Evolutionary conservation across 2,329 filamentous ascomycete species (phyloP).

Genomic region (Pezicula carpinea): DNA sequence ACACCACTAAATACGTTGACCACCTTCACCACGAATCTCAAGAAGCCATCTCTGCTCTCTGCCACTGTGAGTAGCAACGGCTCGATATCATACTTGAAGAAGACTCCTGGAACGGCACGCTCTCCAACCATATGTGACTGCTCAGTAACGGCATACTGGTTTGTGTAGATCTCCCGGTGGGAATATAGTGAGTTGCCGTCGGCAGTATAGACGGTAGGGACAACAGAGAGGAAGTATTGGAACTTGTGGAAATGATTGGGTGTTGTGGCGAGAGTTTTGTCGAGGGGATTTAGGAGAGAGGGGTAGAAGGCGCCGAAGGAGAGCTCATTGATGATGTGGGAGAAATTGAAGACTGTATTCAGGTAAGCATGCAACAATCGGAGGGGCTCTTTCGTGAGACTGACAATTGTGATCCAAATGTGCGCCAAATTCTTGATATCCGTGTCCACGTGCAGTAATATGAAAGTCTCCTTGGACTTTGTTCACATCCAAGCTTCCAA

Average conservation of each 20-base stretch:
- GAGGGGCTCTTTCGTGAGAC: slow-evolving; percentile 27
- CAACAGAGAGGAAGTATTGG: slow-evolving; percentile 95
- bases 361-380: slow-evolving; percentile 16
- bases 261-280: slow-evolving; percentile 80
- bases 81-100: slow-evolving; percentile 99
- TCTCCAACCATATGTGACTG: slow-evolving; percentile 71
- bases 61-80: slow-evolving; percentile 83
- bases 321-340: slow-evolving; percentile 90
- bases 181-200: slow-evolving; percentile 32
- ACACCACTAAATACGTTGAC: slow-evolving; percentile 91
- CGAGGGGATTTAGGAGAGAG: slow-evolving; percentile 86
- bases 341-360: slow-evolving; percentile 87
- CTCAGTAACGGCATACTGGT: slow-evolving; percentile 96
- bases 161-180: slow-evolving; percentile 72
- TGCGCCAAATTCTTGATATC: slow-evolving; percentile 74
- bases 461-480: slow-evolving; percentile 98
- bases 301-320: slow-evolving; percentile 98
- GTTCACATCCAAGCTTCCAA: slow-evolving; percentile 84
- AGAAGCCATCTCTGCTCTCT: slow-evolving; percentile 71
- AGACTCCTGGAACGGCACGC: slow-evolving; percentile 76
- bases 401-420: slow-evolving; percentile 80
- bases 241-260: slow-evolving; percentile 83
- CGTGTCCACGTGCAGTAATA: slow-evolving; percentile 90
- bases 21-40: slow-evolving; percentile 73
- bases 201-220: slow-evolving; percentile 87